phyloP scores from a whole-genome alignment of 805 yeast species.

The Clavispora asparagi region DNA sequence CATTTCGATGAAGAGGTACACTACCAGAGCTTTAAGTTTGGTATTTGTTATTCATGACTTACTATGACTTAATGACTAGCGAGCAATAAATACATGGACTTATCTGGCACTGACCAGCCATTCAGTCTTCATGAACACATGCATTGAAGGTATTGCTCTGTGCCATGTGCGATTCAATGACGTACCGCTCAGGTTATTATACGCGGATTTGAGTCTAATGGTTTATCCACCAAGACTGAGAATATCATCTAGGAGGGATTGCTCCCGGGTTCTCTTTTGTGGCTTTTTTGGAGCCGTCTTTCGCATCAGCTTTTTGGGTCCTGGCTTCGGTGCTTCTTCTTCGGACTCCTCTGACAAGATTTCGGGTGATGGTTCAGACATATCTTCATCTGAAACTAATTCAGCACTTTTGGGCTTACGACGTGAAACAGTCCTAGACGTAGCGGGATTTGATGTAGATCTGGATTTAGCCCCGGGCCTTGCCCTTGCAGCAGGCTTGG shows the following conservation, averaged over 20 bases:
- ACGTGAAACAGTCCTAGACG: neutral
- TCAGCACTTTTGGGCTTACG: neutral
- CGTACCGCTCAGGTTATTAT: too few relatives aligned
- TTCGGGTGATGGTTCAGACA: neutral
- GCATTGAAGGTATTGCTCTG: too few relatives aligned
- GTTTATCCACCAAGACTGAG: slow-evolving; percentile 7
- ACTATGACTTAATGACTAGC: too few relatives aligned
- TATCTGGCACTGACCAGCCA: too few relatives aligned
- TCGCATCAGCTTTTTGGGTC: neutral
- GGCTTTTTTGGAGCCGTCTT: neutral
- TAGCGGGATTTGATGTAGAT: neutral
- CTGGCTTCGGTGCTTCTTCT: slow-evolving; percentile 2
- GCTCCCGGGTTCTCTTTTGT: slow-evolving; percentile 1
- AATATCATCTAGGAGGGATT: slow-evolving; percentile 8
- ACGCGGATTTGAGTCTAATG: too few relatives aligned
- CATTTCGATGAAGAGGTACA: too few relatives aligned
- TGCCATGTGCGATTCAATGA: too few relatives aligned
- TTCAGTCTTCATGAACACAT: too few relatives aligned
- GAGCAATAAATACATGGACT: too few relatives aligned
- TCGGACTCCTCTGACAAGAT: neutral
- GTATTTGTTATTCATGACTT: too few relatives aligned
- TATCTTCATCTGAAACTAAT: neutral
- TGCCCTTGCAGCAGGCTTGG: neutral
- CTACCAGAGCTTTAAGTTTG: too few relatives aligned
- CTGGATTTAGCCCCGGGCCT: neutral